Evolutionary conservation across 164 flowering plant genomes (phyloP), one percentile per base, ranked within the genome.

Genomic region (Tetracentron sinense): DNA sequence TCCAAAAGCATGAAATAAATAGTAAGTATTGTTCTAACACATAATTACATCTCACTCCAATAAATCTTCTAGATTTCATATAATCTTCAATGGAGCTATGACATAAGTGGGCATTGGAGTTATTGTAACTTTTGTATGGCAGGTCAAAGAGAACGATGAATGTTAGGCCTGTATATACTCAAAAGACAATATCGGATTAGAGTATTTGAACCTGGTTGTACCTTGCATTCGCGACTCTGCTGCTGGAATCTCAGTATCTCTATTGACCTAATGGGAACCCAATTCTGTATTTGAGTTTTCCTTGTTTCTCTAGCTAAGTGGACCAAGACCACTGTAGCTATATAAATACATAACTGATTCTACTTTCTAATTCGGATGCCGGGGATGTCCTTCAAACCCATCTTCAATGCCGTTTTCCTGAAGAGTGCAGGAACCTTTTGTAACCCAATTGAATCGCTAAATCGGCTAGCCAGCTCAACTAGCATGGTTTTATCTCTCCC

Each of bases 301-400:
- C n/a, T n/a, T n/a, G n/a, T n/a, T n/a, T n/a, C n/a, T n/a, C n/a
- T n/a, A n/a, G n/a, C n/a, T n/a, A n/a, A n/a, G n/a, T n/a, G n/a
- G n/a, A n/a, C n/a, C 19, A 20, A 48, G 16, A 48, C 20, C 7
- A 48, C 20, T 17, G n/a, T n/a, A n/a, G n/a, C n/a, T n/a, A n/a
- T n/a, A n/a, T n/a, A 38, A 38, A 8, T 38, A 16, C 44, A 38
- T 16, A 12, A 38, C 1, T 38, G 11, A 35, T 29, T 30, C 68
- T 75, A 82, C 76, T 81, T 86, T 38, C 87, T 78, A 25, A 89
- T 78, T 47, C 81, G 81, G 35, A 94, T 89, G 59, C 99, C 99
- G 56, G 96, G 85, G 42, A 91, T 81, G 49, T 71, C 88, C 72
- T 76, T 94, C 77, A 94, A 81, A 53, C 99, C 99, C 97, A 95